A percentile compares a stretch with the other conserved stretches of the same genome.
These are phyloP conservation scores for Cladosporium sp. DNA, from an alignment of 2,329 filamentous ascomycete species.

Conservation along the genomic window DNA sequence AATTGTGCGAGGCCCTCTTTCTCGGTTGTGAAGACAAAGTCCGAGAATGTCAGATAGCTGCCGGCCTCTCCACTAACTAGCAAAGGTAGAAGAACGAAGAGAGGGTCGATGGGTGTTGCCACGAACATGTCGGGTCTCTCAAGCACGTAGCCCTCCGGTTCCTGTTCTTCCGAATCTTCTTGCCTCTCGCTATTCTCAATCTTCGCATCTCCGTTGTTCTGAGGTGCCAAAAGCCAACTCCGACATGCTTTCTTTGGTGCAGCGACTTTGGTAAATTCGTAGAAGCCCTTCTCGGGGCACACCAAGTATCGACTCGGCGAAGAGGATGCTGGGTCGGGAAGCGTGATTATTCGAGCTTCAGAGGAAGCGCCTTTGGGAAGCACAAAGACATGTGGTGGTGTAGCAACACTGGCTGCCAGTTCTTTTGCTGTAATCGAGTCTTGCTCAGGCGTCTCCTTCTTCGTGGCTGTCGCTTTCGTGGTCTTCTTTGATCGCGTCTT, in stretches of 20 bases:
- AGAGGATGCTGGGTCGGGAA: conserved; percentile 57
- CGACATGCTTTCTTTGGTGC: conserved; percentile 53
- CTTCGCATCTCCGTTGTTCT: background rate
- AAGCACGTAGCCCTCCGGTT: conserved; percentile 56
- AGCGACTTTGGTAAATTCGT: conserved; percentile 62
- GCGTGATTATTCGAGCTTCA: conserved; percentile 57
- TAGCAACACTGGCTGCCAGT: conserved; percentile 41
- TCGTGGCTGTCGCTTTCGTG: conserved; percentile 20
- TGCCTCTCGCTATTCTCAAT: conserved; percentile 9
- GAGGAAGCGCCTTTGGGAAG: conserved; percentile 56
- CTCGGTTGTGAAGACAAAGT: conserved; percentile 68
- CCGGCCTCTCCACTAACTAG: conserved; percentile 24
- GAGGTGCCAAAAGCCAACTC: conserved; percentile 57
- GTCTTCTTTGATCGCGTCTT: conserved; percentile 37
- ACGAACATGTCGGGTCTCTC: conserved; percentile 75
- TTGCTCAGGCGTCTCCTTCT: conserved; percentile 24
- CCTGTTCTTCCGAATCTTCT: background rate
- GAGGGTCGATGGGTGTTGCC: conserved; percentile 78
- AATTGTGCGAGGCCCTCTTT: conserved; percentile 58
- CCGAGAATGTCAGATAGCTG: conserved; percentile 64
- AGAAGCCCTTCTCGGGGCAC: conserved; percentile 60
- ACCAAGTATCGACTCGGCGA: conserved; percentile 57
- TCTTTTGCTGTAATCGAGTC: background rate
- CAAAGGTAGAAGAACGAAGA: conserved; percentile 85
- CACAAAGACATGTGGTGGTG: conserved; percentile 58